Conservation (phyloP, 306 rosid genomes). For the Mucuna pruriens region DNA sequence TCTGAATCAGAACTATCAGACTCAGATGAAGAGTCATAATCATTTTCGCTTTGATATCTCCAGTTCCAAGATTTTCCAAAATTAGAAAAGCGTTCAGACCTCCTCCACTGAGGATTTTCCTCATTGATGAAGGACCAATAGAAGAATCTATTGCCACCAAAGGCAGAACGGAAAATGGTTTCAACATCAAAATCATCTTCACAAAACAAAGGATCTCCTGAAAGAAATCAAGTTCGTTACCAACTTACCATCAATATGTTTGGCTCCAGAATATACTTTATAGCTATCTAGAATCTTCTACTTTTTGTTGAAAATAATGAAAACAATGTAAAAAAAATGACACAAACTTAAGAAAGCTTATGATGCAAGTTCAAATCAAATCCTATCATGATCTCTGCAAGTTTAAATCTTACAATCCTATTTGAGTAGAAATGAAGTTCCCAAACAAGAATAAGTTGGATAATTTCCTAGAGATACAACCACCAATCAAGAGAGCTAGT, state of each 20-base stretch:
- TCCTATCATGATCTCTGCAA: not conserved
- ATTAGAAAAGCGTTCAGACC: slow-evolving; percentile 52
- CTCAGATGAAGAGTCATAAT: slow-evolving; percentile 58
- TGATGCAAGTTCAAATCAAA: slow-evolving; percentile 32
- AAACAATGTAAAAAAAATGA: not conserved
- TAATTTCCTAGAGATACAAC: not conserved
- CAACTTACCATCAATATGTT: not conserved
- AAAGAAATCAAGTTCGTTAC: slow-evolving; percentile 9
- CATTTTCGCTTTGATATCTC: slow-evolving; percentile 49
- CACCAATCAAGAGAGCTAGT: not conserved
- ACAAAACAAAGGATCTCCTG: slow-evolving; percentile 62
- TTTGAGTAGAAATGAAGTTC: not conserved
- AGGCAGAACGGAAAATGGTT: slow-evolving; percentile 65
- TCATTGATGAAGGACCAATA: slow-evolving; percentile 72
- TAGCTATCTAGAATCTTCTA: not conserved
- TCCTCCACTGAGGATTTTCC: slow-evolving; percentile 72
- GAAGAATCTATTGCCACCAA: slow-evolving; percentile 63
- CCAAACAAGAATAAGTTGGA: slow-evolving; percentile 12
- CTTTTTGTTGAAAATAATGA: slow-evolving; percentile 9
- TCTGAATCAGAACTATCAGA: slow-evolving; percentile 47
- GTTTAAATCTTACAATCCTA: slow-evolving; percentile 20
- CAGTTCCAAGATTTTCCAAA: slow-evolving; percentile 58
- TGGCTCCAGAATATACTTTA: not conserved
- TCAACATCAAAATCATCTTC: slow-evolving; percentile 68
- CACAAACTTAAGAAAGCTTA: slow-evolving; percentile 7